A percentile compares a stretch with the other conserved stretches of the same genome.
These are phyloP conservation scores for Colletotrichum paranaense DNA, from an alignment of 2,329 filamentous ascomycete genomes.

Conservation along the genomic window DNA sequence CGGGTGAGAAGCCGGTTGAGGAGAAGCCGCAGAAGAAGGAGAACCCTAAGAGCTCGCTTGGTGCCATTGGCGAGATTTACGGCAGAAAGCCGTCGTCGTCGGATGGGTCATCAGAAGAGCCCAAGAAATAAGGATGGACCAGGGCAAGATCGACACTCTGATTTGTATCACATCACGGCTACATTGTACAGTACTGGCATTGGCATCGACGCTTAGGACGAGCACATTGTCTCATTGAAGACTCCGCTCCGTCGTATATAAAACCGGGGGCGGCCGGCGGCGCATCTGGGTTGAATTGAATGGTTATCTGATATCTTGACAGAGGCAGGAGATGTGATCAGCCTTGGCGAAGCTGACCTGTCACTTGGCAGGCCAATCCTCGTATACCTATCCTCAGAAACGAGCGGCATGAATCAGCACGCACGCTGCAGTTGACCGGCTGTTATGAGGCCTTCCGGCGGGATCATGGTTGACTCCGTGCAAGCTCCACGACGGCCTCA, in stretches of 20 bases:
- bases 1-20: conserved; percentile 21
- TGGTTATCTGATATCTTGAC: not conserved
- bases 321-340: not conserved
- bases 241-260: conserved; percentile 33
- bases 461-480: too few relatives aligned
- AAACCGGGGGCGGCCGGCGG: conserved; percentile 22
- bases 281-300: conserved; percentile 26
- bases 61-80: conserved; percentile 31
- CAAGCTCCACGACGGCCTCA: not conserved
- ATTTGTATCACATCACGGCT: conserved; percentile 11
- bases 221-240: conserved; percentile 30
- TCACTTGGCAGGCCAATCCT: too few relatives aligned
- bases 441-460: too few relatives aligned
- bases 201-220: conserved; percentile 24
- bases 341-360: not conserved
- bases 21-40: conserved; percentile 34
- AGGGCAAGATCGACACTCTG: not conserved
- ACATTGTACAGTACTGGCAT: conserved; percentile 30
- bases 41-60: conserved; percentile 34
- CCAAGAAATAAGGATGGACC: conserved; percentile 20
- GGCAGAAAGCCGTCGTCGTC: conserved; percentile 23
- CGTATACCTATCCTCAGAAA: not conserved
- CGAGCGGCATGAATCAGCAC: too few relatives aligned
- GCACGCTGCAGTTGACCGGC: too few relatives aligned
- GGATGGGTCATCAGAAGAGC: conserved; percentile 22